Evolutionary conservation across 192 early-diverging fungal species (phyloP).

Genomic region (Podila minutissima): DNA sequence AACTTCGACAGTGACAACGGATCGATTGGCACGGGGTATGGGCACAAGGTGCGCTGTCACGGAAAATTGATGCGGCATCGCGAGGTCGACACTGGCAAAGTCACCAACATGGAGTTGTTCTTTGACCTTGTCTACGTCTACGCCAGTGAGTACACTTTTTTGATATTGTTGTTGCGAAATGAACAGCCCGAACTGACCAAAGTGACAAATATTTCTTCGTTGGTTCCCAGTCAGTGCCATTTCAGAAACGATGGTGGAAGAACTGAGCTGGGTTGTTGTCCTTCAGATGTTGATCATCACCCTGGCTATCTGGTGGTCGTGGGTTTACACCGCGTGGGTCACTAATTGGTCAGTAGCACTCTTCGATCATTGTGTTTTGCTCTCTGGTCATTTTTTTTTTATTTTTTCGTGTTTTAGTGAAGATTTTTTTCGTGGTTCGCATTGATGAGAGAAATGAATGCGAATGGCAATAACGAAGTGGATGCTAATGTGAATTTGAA

Average conservation of each 20-base stretch:
- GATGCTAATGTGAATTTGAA: background rate
- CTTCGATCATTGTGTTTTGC: background rate
- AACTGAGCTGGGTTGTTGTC: constrained; percentile 18
- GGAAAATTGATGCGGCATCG: constrained; percentile 17
- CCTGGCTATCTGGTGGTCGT: constrained; percentile 37
- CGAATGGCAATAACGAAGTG: too few species aligned
- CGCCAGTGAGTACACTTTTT: constrained; percentile 25
- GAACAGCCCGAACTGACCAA: background rate
- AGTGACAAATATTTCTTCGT: too few species aligned
- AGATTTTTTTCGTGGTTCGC: background rate
- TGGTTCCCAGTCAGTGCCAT: constrained; percentile 24
- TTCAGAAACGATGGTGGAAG: constrained; percentile 29
- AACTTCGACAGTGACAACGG: too few species aligned
- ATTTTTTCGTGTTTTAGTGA: background rate
- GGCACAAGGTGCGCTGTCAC: background rate
- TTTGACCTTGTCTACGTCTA: constrained; percentile 47
- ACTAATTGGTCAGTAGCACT: constrained; percentile 21
- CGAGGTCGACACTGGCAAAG: background rate
- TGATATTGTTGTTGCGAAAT: background rate
- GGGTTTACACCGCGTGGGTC: constrained; percentile 32
- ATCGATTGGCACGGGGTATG: too few species aligned
- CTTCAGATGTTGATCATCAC: constrained; percentile 36
- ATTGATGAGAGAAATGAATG: background rate
- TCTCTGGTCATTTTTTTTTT: background rate
- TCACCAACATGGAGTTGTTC: constrained; percentile 38